Evolutionary conservation across 805 yeast genomes (phyloP), one percentile per base, ranked within the genome.

Genomic region (Citeromyces nyonsensis): DNA sequence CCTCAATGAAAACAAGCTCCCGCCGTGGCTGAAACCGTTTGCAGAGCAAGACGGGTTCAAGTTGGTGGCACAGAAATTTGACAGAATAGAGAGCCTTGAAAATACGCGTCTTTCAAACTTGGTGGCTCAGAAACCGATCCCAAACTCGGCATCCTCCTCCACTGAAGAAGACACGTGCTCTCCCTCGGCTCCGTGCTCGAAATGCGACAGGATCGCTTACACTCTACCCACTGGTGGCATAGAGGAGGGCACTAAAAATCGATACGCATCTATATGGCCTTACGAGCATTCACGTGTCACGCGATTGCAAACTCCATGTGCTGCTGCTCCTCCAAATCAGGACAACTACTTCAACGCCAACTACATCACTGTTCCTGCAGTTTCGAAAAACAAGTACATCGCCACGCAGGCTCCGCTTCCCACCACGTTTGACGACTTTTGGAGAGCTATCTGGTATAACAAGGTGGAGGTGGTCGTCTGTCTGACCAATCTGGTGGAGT

Each of bases 181-280:
- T 2, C 65, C 68, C 5, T 49, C 50, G 36, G 51, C 58, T 2
- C 49, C 59, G 31, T 62, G 68, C 35, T 61, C 63, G 3, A 48
- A 51, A 24, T 61, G 67, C 43, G 65, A 61, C 37, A 45, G 48
- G 4, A 59, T 53, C 30, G 44, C 44, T 14, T 61, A 59, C 36
- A 49, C 51, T 31, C 45, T 61, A 11, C 66, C 68, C 1, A 5
- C 29, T n/a, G 44, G 49, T 33, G 69, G 69, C 0, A 52, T 62
- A 7, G 69, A 62, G 37, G 54, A 48, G 35, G 67, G 67, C 6
- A 52, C 48, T 36, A 62, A 62, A 39, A 62, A 62, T 38, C 42
- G 69, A 30, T 62, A 62, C 44, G 56, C 59, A 26, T 61, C 62
- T 34, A 53, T 62, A 7, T 62, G 66, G 66, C 69, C 69, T 1